phyloP scores from a whole-genome alignment of 1,284 basidiomycete genomes.

The Hypsizygus ulmarius region DNA sequence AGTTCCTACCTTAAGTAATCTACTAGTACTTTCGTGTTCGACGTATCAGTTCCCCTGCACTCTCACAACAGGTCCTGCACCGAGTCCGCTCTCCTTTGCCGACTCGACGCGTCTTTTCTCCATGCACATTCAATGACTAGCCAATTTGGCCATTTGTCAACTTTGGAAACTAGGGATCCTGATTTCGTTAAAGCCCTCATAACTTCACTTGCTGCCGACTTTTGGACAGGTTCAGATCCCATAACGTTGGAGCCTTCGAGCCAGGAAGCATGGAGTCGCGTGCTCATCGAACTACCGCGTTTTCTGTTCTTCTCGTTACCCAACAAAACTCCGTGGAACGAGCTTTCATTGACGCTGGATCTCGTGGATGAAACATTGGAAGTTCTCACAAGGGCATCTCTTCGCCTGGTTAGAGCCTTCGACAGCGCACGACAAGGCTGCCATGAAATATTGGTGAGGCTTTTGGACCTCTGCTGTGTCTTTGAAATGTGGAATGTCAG shows the following conservation, averaged over 20 bases:
- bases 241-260: conserved; percentile 21
- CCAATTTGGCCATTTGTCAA: conserved; percentile 13
- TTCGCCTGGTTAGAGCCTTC: conserved; percentile 50
- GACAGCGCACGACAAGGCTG: conserved; percentile 41
- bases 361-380: conserved; percentile 54
- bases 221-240: conserved; percentile 14
- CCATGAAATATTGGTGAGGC: conserved; percentile 45
- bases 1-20: too few species aligned
- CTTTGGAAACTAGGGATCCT: conserved; percentile 18
- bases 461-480: conserved; percentile 51
- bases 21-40: too few species aligned
- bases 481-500: conserved; percentile 58
- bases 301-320: conserved; percentile 52
- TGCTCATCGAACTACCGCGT: conserved; percentile 50
- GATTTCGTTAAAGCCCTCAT: conserved; percentile 19
- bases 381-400: conserved; percentile 47
- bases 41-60: too few species aligned
- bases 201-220: conserved; percentile 16
- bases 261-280: conserved; percentile 36
- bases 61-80: too few species aligned
- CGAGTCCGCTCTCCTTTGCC: too few species aligned
- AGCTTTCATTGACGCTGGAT: conserved; percentile 54
- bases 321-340: conserved; percentile 44
- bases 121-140: conserved; percentile 13
- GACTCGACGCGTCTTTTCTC: neutral